phyloP scores from a whole-genome alignment of 2,329 filamentous ascomycete genomes.

The Penicillium sp. region DNA sequence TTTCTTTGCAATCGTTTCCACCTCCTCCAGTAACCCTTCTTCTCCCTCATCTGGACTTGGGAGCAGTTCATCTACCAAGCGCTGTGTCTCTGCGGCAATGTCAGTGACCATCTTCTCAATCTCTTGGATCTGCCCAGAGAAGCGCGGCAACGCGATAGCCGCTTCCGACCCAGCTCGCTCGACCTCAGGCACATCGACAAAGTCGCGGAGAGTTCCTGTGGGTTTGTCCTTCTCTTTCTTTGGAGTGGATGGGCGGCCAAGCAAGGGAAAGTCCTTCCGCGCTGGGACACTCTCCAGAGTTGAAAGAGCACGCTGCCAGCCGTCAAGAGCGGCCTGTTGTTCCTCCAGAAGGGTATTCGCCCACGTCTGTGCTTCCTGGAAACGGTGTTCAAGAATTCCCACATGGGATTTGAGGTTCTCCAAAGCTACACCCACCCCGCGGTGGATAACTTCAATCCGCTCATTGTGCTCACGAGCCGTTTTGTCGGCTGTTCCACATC shows the following conservation, averaged over 20 bases:
- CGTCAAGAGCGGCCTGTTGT: constrained; percentile 48
- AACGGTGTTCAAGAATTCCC: constrained; percentile 48
- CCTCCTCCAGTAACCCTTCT: constrained; percentile 75
- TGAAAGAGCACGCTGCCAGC: constrained; percentile 45
- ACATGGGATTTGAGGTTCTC: constrained; percentile 66
- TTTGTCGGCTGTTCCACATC: constrained; percentile 68
- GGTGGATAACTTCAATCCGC: constrained; percentile 62
- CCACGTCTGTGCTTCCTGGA: constrained; percentile 52
- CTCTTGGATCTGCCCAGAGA: constrained; percentile 63
- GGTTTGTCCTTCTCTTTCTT: constrained; percentile 48
- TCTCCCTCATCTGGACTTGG: constrained; percentile 67
- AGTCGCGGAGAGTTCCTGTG: constrained; percentile 69
- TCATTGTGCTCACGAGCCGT: constrained; percentile 60
- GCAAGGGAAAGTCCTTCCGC: constrained; percentile 48
- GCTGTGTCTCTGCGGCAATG: constrained; percentile 61
- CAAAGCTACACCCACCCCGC: constrained; percentile 81
- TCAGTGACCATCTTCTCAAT: constrained; percentile 64
- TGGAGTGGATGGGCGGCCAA: constrained; percentile 45
- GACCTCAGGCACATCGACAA: constrained; percentile 75
- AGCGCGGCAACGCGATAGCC: constrained; percentile 61
- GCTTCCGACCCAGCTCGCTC: constrained; percentile 72
- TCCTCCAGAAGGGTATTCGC: constrained; percentile 50
- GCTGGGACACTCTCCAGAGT: constrained; percentile 48
- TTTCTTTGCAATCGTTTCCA: constrained; percentile 83
- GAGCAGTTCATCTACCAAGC: constrained; percentile 43